These are phyloP conservation scores for Suillus variegatus DNA, from an alignment of 768 basidiomycete species.

Conservation along the genomic window DNA sequence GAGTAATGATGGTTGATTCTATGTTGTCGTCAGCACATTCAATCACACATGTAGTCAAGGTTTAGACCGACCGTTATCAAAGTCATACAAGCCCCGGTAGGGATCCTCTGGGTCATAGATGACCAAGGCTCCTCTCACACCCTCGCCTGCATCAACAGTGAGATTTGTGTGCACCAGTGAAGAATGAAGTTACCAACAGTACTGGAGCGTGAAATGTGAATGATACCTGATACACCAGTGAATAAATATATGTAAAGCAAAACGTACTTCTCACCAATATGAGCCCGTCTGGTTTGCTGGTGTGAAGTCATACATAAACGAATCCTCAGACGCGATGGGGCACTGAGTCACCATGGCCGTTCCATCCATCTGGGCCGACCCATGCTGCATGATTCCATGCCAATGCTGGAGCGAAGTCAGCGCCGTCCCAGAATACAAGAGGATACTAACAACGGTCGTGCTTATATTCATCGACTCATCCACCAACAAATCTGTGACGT, in stretches of 20 bases:
- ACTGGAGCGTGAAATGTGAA: conserved; percentile 46
- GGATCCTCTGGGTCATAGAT: conserved; percentile 41
- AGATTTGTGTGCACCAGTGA: not conserved
- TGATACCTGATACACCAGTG: conserved; percentile 14
- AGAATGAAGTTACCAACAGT: conserved; percentile 25
- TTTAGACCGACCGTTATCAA: conserved; percentile 30
- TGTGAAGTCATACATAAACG: conserved; percentile 38
- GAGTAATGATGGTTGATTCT: conserved; percentile 34
- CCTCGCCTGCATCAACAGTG: conserved; percentile 6
- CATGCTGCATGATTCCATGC: conserved; percentile 46
- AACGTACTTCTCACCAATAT: conserved; percentile 39
- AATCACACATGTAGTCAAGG: not conserved
- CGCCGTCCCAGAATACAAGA: not conserved
- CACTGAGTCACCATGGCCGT: conserved; percentile 43
- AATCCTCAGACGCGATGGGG: conserved; percentile 36
- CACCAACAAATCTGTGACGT: conserved; percentile 38
- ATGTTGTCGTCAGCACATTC: not conserved
- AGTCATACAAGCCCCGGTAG: conserved; percentile 27
- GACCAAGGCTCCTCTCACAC: conserved; percentile 32
- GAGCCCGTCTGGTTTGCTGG: conserved; percentile 28
- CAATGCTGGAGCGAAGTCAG: conserved; percentile 22
- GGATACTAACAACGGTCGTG: conserved; percentile 36
- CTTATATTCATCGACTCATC: conserved; percentile 40
- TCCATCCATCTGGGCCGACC: conserved; percentile 43
- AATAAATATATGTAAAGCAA: not conserved